These are phyloP conservation scores for Dactylellina cionopaga DNA, from an alignment of 2,329 filamentous ascomycete genomes.

Conservation along the genomic window DNA sequence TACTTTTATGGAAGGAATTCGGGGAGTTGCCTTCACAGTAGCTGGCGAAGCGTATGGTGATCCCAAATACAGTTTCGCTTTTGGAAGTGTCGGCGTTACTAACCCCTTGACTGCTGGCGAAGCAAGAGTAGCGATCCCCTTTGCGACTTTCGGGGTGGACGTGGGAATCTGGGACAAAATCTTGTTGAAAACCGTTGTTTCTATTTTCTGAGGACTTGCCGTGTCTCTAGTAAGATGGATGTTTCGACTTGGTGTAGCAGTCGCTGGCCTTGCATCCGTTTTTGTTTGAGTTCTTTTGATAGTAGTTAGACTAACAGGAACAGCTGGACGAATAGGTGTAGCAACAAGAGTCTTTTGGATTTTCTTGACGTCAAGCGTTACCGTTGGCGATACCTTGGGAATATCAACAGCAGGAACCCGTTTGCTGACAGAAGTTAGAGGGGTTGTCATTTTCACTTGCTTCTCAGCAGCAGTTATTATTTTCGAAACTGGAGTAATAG, in stretches of 20 bases:
- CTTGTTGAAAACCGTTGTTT: not conserved
- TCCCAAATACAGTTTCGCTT: conserved; percentile 9
- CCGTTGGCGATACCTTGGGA: not conserved
- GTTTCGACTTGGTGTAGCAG: not conserved
- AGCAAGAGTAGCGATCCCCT: not conserved
- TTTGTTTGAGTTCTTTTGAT: not conserved
- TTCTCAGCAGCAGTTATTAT: conserved; percentile 10
- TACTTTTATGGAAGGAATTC: not conserved
- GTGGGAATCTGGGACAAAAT: not conserved
- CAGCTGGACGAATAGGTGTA: not conserved
- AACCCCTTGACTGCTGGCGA: not conserved
- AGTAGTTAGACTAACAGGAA: conserved; percentile 1
- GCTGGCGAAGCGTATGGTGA: conserved; percentile 26
- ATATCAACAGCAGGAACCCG: not conserved
- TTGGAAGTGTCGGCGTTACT: conserved; percentile 11
- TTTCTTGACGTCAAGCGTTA: not conserved
- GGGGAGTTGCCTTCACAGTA: conserved; percentile 5
- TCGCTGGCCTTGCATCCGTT: not conserved
- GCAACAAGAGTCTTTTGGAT: not conserved
- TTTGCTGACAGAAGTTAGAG: not conserved
- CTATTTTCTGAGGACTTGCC: not conserved
- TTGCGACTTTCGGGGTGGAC: not conserved
- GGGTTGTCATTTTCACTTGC: not conserved
- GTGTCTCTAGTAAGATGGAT: not conserved
- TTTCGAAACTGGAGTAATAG: not conserved